A percentile compares a stretch with the other conserved stretches of the same genome.
Conservation (phyloP, 1,284 basidiomycete genomes). For the Ustanciosporium gigantosporum region DNA sequence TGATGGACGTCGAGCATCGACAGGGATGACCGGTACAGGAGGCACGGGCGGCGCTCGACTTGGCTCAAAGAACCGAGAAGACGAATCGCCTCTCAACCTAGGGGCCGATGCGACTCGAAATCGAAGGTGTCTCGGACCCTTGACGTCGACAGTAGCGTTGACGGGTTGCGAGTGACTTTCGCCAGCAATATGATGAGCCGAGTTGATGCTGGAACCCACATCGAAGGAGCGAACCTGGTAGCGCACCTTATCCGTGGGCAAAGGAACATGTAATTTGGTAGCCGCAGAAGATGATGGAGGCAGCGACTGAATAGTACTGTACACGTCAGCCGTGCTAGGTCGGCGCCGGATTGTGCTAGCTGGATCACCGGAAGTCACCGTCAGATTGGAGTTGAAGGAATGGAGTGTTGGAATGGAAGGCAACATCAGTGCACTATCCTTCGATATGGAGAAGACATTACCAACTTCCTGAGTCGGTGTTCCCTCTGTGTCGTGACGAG, state of each 20-base stretch:
- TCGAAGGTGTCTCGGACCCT: constrained; percentile 10
- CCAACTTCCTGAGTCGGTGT: too few species aligned
- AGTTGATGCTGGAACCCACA: too few species aligned
- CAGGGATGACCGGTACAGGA: too few species aligned
- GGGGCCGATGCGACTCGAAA: constrained; percentile 30
- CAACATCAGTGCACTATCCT: too few species aligned
- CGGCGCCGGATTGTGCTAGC: constrained; percentile 8
- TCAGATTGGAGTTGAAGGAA: constrained; percentile 24
- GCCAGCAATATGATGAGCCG: too few species aligned
- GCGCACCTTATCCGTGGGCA: constrained; percentile 4
- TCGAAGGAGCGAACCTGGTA: constrained; percentile 18
- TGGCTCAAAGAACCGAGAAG: constrained; percentile 4
- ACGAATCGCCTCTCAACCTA: constrained; percentile 21
- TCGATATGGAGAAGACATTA: too few species aligned
- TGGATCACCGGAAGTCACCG: constrained; percentile 3
- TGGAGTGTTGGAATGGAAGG: constrained; percentile 16
- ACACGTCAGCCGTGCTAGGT: constrained; percentile 35
- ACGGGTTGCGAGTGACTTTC: background rate
- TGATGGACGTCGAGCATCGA: constrained; percentile 28
- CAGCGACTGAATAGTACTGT: constrained; percentile 5
- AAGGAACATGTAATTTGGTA: background rate
- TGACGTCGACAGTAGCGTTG: background rate
- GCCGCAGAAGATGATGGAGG: background rate
- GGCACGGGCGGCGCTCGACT: too few species aligned
- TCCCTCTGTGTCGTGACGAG: too few species aligned